Percentiles rank a stretch among this genome's conserved stretches.
These are phyloP conservation scores for Colletotrichum gigasporum DNA, from an alignment of 2,329 filamentous ascomycete species.

Conservation along the genomic window DNA sequence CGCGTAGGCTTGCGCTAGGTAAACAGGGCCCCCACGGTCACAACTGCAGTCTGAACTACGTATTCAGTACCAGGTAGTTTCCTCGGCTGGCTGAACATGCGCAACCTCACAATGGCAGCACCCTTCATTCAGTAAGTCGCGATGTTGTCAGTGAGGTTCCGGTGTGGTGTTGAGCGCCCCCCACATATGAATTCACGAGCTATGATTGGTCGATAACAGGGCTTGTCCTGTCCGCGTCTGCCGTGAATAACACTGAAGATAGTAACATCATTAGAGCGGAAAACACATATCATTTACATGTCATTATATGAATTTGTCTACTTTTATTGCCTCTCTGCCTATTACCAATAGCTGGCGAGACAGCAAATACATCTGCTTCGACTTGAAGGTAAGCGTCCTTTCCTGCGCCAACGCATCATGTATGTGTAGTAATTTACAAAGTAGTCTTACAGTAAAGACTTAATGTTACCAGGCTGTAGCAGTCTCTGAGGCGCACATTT, in stretches of 20 bases:
- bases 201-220: slow-evolving; percentile 20
- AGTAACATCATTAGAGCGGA: no score
- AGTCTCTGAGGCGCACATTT: no score
- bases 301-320: no score
- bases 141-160: slow-evolving; percentile 17
- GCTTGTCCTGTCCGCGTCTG: no score
- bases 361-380: no score
- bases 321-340: no score
- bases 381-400: background rate
- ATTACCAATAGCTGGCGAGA: no score
- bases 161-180: slow-evolving; percentile 4
- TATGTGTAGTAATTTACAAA: background rate
- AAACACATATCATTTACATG: background rate
- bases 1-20: slow-evolving; percentile 6
- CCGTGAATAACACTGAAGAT: no score
- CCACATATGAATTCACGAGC: background rate
- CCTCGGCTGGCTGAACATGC: background rate
- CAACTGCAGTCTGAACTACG: background rate
- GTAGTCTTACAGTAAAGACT: no score
- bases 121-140: background rate
- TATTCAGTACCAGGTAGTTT: background rate
- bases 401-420: background rate
- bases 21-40: background rate
- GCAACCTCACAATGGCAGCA: background rate
- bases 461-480: background rate